Evolutionary conservation across 345 rosid genomes (phyloP), one percentile per base, ranked within the genome.

Genomic region (Salix viminalis): DNA sequence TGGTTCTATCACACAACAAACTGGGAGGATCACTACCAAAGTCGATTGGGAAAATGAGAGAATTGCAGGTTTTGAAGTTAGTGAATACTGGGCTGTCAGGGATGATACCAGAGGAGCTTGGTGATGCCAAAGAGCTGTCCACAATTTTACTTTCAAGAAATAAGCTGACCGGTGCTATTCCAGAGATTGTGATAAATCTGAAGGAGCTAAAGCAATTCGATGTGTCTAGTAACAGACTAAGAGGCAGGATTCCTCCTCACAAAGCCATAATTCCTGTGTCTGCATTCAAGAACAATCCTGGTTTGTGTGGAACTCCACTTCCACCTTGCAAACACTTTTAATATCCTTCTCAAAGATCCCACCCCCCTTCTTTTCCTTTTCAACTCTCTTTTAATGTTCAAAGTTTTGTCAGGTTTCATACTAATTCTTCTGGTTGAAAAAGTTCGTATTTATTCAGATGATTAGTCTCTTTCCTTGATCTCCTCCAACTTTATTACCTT

Each of bases 261-360:
- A 80, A 75, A 66, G 80, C 76, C 67, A 70, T 6, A 4, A 66
- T 90, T 71, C 90, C 92, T 15, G 88, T 52, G 0, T 85, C 88
- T 67, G 80, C 88, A 4, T 87, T 87, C 71, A 34, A 36, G 65
- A 75, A 84, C 41, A 90, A 87, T 72, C 77, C 76, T 42, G 87
- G 88, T 8, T 83, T 87, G 65, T 90, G 91, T 67, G 91, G 85
- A 23, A 39, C 76, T 67, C 90, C 91, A 26, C 89, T 90, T 79
- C 88, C 85, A 36, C 88, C 89, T 66, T 88, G 94, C 42, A 78
- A 79, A 30, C 54, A 62, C 54, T 67, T 48, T 7, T 79, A 79
- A 69, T 72, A 46, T 21, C 32, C 32, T 67, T 65, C 2, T 71
- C 58, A 52, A 41, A 3, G 18, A 44, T 19, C 41, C 7, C 15